These are phyloP conservation scores for Aspergillus phoenicis DNA, from an alignment of 2,329 filamentous ascomycete species.

Conservation along the genomic window DNA sequence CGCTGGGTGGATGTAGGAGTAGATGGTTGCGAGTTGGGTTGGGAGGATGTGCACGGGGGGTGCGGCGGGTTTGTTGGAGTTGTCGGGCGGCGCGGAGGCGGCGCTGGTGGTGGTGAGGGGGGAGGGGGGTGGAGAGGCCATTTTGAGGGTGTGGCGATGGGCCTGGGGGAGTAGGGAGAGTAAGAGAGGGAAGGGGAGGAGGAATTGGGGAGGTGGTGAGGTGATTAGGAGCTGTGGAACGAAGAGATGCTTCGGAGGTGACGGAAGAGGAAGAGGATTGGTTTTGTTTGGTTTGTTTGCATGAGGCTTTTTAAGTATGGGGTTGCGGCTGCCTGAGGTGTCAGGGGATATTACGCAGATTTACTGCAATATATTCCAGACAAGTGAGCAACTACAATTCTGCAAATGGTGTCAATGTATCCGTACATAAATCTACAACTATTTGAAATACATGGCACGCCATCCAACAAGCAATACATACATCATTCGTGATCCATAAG, in stretches of 20 bases:
- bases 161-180: neutral
- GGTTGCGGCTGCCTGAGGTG: neutral
- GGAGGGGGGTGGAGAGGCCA: slow-evolving; percentile 17
- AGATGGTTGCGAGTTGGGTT: slow-evolving; percentile 53
- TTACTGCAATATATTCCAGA: neutral
- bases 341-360: neutral
- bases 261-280: neutral
- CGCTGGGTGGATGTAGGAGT: slow-evolving; percentile 68
- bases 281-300: neutral
- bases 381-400: neutral
- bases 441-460: neutral
- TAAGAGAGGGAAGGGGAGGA: neutral
- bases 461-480: slow-evolving; percentile 12
- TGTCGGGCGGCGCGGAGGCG: neutral
- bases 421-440: slow-evolving; percentile 6
- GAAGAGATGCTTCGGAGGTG: neutral
- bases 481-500: slow-evolving; percentile 20
- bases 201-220: neutral
- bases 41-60: slow-evolving; percentile 52
- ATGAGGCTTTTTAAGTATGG: neutral
- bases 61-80: slow-evolving; percentile 22
- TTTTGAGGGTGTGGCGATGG: slow-evolving; percentile 1
- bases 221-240: too few species aligned
- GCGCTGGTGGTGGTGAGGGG: slow-evolving; percentile 2
- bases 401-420: neutral